phyloP scores from a whole-genome alignment of 495 filamentous ascomycete species.

The Aspergillus carlsbadensis region DNA sequence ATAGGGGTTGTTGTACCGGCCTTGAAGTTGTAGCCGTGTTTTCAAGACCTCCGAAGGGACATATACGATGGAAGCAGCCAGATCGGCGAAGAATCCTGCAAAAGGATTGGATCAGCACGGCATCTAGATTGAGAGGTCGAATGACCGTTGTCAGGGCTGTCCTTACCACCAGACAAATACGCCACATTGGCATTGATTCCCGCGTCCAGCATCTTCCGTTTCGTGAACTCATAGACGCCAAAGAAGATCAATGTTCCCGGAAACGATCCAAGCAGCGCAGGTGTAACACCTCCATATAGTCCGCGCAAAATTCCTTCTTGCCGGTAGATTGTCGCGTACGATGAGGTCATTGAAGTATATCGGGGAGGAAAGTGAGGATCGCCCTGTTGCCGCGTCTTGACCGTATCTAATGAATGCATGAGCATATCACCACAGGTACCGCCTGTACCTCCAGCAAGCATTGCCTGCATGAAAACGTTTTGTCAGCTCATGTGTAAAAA shows the following conservation, averaged over 20 bases:
- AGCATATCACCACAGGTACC: constrained; percentile 93
- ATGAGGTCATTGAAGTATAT: constrained; percentile 83
- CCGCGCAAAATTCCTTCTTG: constrained; percentile 87
- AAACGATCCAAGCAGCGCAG: constrained; percentile 88
- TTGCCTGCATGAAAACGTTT: constrained; percentile 56
- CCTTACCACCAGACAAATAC: constrained; percentile 77
- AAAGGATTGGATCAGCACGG: background rate
- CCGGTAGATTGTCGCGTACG: constrained; percentile 87
- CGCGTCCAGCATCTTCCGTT: constrained; percentile 78
- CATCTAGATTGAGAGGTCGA: background rate
- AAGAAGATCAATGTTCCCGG: constrained; percentile 95
- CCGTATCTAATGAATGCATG: constrained; percentile 98
- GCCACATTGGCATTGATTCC: constrained; percentile 76
- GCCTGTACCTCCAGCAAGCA: constrained; percentile 90
- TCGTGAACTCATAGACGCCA: constrained; percentile 93
- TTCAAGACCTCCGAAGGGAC: constrained; percentile 97
- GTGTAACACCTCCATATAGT: constrained; percentile 88
- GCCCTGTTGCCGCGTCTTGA: constrained; percentile 98
- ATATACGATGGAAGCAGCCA: constrained; percentile 88
- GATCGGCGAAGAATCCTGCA: constrained; percentile 82
- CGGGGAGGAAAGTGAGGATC: constrained; percentile 88
- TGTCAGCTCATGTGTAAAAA: background rate
- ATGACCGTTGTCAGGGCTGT: background rate
- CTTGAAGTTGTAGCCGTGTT: constrained; percentile 91
- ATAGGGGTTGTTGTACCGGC: constrained; percentile 89